Base-by-base conservation (phyloP, 495 filamentous ascomycete species). In the Thozetella sp. region DNA sequence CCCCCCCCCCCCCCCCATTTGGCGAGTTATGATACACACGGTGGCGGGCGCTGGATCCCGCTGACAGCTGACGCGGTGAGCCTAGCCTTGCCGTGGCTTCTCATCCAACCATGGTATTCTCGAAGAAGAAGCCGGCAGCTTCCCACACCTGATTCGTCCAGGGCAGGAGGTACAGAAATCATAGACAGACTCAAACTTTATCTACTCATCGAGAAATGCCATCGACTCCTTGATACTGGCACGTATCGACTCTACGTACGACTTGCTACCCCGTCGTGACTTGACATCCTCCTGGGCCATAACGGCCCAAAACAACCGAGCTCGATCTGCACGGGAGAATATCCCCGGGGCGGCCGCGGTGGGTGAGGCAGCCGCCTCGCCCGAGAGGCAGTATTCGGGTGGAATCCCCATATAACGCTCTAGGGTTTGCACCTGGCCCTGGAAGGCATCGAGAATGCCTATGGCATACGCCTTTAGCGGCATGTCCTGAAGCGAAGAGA, bases 241-340 rank as follows among this genome's bases (percentile, higher is more conserved):
- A 57, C 60, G 54, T 57, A 62, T 57, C 34, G 54, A 53, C 48
- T 58, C 60, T 34, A 62, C 60, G 51, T 62, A 57, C 27, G 54
- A 54, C 55, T 57, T 57, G 55, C 30, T 43, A 20, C 55, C 60
- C 51, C 46, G 40, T 25, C 37, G 48, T 46, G 60, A 57, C 45
- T 50, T 62, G 27, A 62, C 50, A 62, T 62, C 60, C 51, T 62
- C 55, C 51, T 62, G 55, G 51, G 50, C 23, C 60, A 62, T 57
- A 19, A 57, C 60, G 30, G 54, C 45, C 3, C 46, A 50, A 45
- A 62, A 57, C 48, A 62, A 54, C 25, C 27, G 55, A 46, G 55
- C 60, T 40, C 54, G 60, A 54, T 57, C 60, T 27, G n/a, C 55
- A 19, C 27, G 25, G 48, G 54, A 30, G 43, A 62, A 62, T 62